These are phyloP conservation scores for Sporothrix pallida DNA, from an alignment of 2,329 filamentous ascomycete species.

Conservation along the genomic window DNA sequence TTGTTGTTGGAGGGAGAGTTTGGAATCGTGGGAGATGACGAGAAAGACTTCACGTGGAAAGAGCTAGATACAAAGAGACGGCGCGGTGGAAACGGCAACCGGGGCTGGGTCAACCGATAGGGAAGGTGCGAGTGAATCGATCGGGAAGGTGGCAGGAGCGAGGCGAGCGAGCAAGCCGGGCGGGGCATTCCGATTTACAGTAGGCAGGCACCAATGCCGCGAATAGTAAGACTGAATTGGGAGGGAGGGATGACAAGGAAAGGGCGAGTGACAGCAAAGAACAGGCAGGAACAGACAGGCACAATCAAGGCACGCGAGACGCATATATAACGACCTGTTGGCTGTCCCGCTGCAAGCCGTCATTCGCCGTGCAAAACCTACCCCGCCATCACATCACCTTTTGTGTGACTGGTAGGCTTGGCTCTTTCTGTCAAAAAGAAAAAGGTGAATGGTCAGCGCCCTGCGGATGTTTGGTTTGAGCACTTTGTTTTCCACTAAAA, in stretches of 20 bases:
- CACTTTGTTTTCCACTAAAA: background rate
- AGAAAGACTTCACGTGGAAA: background rate
- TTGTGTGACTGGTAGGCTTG: too few relatives aligned
- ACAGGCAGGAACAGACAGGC: background rate
- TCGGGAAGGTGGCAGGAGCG: slow-evolving; percentile 37
- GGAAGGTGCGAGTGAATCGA: slow-evolving; percentile 35
- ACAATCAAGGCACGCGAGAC: background rate
- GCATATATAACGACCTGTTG: too few relatives aligned
- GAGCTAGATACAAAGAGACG: slow-evolving; percentile 20
- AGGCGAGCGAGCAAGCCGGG: slow-evolving; percentile 27
- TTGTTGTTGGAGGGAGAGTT: background rate
- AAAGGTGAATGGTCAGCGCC: background rate
- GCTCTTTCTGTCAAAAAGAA: background rate
- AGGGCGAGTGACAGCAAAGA: background rate
- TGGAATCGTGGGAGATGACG: background rate
- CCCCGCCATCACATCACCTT: slow-evolving; percentile 22
- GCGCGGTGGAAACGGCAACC: slow-evolving; percentile 14
- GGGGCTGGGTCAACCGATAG: slow-evolving; percentile 27
- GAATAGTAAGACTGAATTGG: background rate
- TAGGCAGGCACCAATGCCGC: background rate
- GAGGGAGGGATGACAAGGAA: slow-evolving; percentile 11
- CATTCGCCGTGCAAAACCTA: background rate
- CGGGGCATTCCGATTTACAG: slow-evolving; percentile 36
- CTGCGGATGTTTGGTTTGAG: background rate
- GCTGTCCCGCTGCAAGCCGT: slow-evolving; percentile 29